Base-by-base conservation (phyloP, 2,329 filamentous ascomycete genomes). In the Aspergillus thermomutatus region DNA sequence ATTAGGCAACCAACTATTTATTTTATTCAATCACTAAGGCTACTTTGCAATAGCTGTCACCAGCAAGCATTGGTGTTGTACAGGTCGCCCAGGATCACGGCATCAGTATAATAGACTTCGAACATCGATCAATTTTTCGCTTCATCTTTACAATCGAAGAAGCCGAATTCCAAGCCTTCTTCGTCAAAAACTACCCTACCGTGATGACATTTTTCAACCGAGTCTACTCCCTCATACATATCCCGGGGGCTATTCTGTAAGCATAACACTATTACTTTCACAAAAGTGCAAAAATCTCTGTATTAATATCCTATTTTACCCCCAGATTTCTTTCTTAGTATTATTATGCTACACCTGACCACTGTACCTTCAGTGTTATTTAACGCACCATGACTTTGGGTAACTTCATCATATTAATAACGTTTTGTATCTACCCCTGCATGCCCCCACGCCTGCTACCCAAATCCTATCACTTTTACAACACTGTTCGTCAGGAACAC, bases 1-100 rank as follows among this genome's bases (percentile, higher is more conserved):
- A 89, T 74, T 89, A 87, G 87, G 79, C 82, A 46, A 78, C 89
- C 63, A 88, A 86, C 66, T 83, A 86, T 61, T 77, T 81, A 48
- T 85, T 87, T 67, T 89, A 89, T 73, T 78, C 81, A 41, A 75
- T 85, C 70, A 87, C 84, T 7, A 80, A 82, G 17, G 74, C 80
- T n/a, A 69, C 80, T 7, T 80, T 82, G 2, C 77, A 81, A 55
- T 70, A 71, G 49, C 73, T 82, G 53, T 84, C 83, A 17, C 66
- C 66, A 56, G 80, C 81, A 34, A 78, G 80, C 46, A 77, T 78
- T 37, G 71, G 71, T 17, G 74, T 82, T 19, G 79, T 79, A 67
- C 72, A 80, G 51, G 72, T 77, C 9, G 79, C 79, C 5, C 75
- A 79, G 65, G 66, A 69, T 28, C 78, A 82, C 56, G 79, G 69